phyloP scores from a whole-genome alignment of 305 asterid genomes.

The Fraxinus nigra region DNA sequence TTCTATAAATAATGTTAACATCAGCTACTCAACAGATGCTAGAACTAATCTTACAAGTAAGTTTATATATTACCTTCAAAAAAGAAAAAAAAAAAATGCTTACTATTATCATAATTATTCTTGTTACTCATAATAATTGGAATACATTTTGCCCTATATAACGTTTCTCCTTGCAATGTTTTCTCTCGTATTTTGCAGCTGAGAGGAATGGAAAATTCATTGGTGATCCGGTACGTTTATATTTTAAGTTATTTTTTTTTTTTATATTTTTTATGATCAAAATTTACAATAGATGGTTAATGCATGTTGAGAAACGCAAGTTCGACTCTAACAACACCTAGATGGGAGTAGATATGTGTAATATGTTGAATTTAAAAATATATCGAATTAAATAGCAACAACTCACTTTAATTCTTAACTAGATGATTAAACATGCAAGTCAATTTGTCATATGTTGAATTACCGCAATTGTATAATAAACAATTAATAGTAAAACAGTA shows the following conservation, averaged over 20 bases:
- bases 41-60: conserved; percentile 43
- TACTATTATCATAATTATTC: neutral
- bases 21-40: conserved; percentile 37
- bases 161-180: neutral
- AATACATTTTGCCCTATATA: neutral
- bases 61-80: neutral
- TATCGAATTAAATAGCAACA: too few species aligned
- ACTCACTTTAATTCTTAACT: too few species aligned
- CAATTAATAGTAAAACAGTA: too few species aligned
- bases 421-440: too few species aligned
- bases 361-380: too few species aligned
- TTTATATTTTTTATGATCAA: neutral
- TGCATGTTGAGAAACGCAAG: neutral
- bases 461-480: too few species aligned
- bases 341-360: too few species aligned
- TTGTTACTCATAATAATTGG: neutral
- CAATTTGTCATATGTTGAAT: too few species aligned
- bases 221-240: conserved; percentile 19
- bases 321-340: too few species aligned
- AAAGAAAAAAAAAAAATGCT: too few species aligned
- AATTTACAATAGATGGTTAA: too few species aligned
- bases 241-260: neutral
- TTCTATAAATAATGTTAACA: conserved; percentile 1
- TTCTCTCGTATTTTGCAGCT: conserved; percentile 28
- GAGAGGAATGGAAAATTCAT: conserved; percentile 43